Base-by-base conservation (phyloP, 495 filamentous ascomycete species). In the Beverwykella pulmonaria region DNA sequence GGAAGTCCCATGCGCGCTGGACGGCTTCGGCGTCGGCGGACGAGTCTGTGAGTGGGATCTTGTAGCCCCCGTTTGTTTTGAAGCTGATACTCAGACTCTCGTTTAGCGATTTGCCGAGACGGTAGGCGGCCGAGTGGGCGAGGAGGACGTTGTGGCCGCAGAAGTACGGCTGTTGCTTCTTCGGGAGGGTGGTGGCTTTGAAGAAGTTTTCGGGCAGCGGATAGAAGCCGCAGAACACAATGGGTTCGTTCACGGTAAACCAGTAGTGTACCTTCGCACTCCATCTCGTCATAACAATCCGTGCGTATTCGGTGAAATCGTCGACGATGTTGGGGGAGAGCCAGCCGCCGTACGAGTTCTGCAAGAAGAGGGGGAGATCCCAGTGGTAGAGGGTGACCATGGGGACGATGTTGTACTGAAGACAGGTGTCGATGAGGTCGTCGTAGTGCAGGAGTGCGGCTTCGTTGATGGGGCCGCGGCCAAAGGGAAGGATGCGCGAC, bases 241-340 rank as follows among this genome's bases (percentile, higher is more conserved):
- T 69, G 12, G 72, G 65, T 71, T 80, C 81, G 57, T 80, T 82
- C 4, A 80, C 63, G 14, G 80, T 81, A 60, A 72, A 75, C 74
- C 74, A 74, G 41, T 70, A 48, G 47, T 68, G 63, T 15, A 75
- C 68, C 32, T 68, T 70, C 26, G 71, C 61, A 14, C 57, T 60
- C 25, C 63, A 76, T 3, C 67, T 67, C 14, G 29, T 39, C 52
- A 73, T 71, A 27, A 63, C 55, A 17, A 73, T 59, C 19, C 53
- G 32, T 14, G 71, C 73, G 50, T 74, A 74, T 14, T 70, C 58
- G 0, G 68, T 54, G 54, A 72, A 75, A 39, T 71, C 69, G 30
- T 69, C 30, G 0, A 71, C 63, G 32, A 75, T 76, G 22, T 70
- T 2, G 34, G 65, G 39, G 46, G 52, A 53, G 29, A 76, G 60